A percentile compares a stretch with the other conserved stretches of the same genome.
Evolutionary conservation across 768 basidiomycete genomes (phyloP).

Genomic region (Lentinula aciculospora): DNA sequence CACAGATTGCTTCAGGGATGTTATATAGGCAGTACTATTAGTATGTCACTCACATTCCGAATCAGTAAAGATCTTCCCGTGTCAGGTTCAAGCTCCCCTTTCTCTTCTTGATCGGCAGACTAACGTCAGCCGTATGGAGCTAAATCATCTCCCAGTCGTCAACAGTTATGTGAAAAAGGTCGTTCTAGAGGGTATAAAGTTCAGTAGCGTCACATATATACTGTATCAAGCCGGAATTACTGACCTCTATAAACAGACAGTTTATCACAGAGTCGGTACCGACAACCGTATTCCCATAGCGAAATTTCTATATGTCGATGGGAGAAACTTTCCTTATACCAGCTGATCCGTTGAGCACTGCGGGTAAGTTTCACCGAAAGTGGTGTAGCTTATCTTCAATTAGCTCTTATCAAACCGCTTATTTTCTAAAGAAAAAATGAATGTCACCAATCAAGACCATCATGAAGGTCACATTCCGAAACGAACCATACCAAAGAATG

Average conservation of each 20-base stretch:
- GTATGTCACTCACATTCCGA: not conserved
- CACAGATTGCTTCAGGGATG: not conserved
- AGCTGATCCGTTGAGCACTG: not conserved
- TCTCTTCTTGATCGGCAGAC: not conserved
- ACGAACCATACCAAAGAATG: too few species aligned
- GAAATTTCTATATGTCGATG: not conserved
- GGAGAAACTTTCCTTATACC: not conserved
- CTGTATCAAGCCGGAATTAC: not conserved
- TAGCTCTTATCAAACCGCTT: too few species aligned
- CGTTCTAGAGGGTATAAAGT: not conserved
- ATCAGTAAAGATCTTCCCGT: not conserved
- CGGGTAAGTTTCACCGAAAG: not conserved
- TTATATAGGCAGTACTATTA: not conserved
- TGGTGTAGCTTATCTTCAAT: too few species aligned
- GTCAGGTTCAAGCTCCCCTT: not conserved
- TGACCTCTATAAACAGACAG: not conserved
- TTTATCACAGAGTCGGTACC: not conserved
- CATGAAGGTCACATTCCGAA: too few species aligned
- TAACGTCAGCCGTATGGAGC: not conserved
- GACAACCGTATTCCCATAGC: not conserved
- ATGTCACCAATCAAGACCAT: too few species aligned
- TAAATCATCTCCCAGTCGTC: not conserved
- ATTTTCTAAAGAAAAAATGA: too few species aligned
- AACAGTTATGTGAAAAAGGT: not conserved
- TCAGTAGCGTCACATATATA: not conserved